Base-by-base conservation (phyloP, 495 filamentous ascomycete species). In the Viridothelium virens region DNA sequence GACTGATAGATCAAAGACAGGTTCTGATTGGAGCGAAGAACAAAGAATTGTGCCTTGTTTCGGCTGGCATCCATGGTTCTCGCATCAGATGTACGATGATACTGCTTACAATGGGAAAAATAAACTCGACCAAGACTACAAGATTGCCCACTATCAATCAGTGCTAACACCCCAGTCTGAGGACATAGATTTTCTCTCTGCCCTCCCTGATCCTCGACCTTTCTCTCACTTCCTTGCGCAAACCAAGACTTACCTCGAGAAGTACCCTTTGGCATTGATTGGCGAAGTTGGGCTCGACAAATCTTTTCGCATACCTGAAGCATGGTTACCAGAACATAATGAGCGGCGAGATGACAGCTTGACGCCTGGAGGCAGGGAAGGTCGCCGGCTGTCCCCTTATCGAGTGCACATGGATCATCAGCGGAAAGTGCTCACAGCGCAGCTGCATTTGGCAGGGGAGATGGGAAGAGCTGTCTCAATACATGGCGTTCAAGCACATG, bases 51-150 rank as follows among this genome's bases (percentile, higher is more conserved):
- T 97, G 1, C 93, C 94, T 0, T 87, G 86, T 38, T 98, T 96
- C 78, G 94, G 94, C n/a, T 96, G 93, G 91, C 94, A 98, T 75
- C 95, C 95, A 1, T 98, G 94, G 94, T 98, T 97, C 76, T 94
- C 93, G 1, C 82, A 98, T 73, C 89, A 95, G 68, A 83, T 96
- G 65, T 85, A 85, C 69, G 86, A 92, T 71, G 88, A 91, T 69
- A 69, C 72, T 11, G 72, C 71, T 38, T 68, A 72, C n/a, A 68
- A 73, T 33, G 77, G 77, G n/a, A 79, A 76, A 64, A 76, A 81
- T 61, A 70, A 71, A 59, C 70, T 74, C 2, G 63, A 75, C 68
- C 56, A 63, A 3, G 71, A 74, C 2, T 71, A 74, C n/a, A 89
- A 92, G 77, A 75, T 80, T 65, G 74, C 75, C 1, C 92, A 97